Evolutionary conservation across 371 early-diverging fungal species (phyloP).

Genomic region (Haplosporangium sp.): DNA sequence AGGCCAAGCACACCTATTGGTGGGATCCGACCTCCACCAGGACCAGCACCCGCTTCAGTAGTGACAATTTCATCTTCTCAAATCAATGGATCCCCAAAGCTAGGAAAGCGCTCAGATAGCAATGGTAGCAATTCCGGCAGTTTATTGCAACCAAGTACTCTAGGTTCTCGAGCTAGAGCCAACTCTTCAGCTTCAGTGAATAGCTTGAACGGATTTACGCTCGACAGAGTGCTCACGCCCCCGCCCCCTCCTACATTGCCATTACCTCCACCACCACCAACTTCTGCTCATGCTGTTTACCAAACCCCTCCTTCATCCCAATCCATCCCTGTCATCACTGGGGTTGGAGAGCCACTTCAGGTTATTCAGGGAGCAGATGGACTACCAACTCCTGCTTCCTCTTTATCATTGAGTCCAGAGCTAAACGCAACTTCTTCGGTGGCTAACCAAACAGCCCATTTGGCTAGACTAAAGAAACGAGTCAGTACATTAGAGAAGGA

Average conservation of each 20-base stretch:
- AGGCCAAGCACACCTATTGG: conserved; percentile 33
- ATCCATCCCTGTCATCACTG: background rate
- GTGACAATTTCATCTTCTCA: background rate
- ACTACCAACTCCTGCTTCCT: conserved; percentile 24
- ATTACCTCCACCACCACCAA: conserved; percentile 43
- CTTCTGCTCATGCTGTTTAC: background rate
- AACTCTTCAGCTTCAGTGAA: conserved; percentile 36
- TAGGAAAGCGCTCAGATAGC: conserved; percentile 19
- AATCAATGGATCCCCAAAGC: conserved; percentile 13
- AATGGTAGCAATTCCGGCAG: conserved; percentile 1
- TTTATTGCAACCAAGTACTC: conserved; percentile 21
- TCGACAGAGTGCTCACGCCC: conserved; percentile 34
- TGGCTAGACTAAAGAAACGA: conserved; percentile 23
- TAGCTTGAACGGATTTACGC: conserved; percentile 24
- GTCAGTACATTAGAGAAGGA: conserved; percentile 27
- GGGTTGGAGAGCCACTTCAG: conserved; percentile 10
- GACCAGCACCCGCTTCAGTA: conserved; percentile 31
- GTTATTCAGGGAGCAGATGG: background rate
- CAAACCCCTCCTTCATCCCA: conserved; percentile 6
- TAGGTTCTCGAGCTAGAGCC: conserved; percentile 33
- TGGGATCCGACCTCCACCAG: conserved; percentile 41
- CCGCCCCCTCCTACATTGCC: conserved; percentile 50
- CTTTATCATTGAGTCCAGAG: conserved; percentile 22
- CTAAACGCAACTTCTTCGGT: conserved; percentile 9
- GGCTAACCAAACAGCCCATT: conserved; percentile 8